Evolutionary conservation across 768 basidiomycete genomes (phyloP).

Genomic region (Trametes cubensis): DNA sequence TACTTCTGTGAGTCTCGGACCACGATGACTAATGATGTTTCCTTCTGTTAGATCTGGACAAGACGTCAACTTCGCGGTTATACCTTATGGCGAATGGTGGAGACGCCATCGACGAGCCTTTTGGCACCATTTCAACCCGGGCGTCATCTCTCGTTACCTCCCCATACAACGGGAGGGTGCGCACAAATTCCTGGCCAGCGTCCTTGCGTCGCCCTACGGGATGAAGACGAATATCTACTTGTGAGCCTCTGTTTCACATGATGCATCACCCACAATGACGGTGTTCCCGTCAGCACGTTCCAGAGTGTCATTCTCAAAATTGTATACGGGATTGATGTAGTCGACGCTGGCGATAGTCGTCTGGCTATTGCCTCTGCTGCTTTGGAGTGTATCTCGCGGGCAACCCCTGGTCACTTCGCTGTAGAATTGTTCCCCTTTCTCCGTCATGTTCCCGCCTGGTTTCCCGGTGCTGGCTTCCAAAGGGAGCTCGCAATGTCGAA

Average conservation of each 20-base stretch:
- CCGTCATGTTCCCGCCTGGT: slow-evolving; percentile 1
- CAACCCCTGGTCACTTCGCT: not conserved
- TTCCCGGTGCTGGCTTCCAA: slow-evolving; percentile 9
- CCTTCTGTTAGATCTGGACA: not conserved
- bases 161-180: not conserved
- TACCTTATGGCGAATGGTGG: slow-evolving; percentile 19
- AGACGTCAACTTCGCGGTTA: slow-evolving; percentile 7
- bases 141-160: not conserved
- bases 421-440: slow-evolving; percentile 12
- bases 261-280: not conserved
- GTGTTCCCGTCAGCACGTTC: not conserved
- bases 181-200: not conserved
- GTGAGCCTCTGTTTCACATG: not conserved
- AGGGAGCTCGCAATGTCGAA: not conserved
- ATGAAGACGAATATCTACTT: slow-evolving; percentile 1
- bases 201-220: not conserved
- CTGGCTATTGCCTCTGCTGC: not conserved
- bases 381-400: not conserved
- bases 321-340: slow-evolving; percentile 5
- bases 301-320: not conserved
- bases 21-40: not conserved
- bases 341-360: not conserved
- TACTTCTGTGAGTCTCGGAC: not conserved
- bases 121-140: slow-evolving; percentile 16
- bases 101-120: slow-evolving; percentile 14